Evolutionary conservation across 192 early-diverging fungal genomes (phyloP).

Genomic region (Chytriomyces sp.): DNA sequence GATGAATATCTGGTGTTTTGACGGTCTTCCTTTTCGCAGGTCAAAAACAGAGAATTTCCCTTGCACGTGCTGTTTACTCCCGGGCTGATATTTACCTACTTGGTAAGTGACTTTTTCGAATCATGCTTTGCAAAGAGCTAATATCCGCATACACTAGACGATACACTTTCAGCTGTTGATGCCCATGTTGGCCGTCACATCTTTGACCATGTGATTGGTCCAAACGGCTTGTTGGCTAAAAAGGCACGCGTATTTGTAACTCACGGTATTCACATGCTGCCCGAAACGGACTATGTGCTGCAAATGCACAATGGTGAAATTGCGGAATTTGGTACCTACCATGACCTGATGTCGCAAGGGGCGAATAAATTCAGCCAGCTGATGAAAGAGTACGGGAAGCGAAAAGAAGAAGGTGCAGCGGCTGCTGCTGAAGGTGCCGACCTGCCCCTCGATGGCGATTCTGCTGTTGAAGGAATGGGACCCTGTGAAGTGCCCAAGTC

Average conservation of each 20-base stretch:
- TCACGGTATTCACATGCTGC: constrained; percentile 73
- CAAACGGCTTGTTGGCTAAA: constrained; percentile 77
- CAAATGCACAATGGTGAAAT: constrained; percentile 77
- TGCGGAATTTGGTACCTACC: constrained; percentile 69
- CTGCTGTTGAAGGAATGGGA: background rate
- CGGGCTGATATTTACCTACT: constrained; percentile 87
- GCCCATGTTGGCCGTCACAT: constrained; percentile 79
- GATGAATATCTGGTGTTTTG: background rate
- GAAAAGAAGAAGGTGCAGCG: constrained; percentile 41
- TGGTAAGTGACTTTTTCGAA: constrained; percentile 48
- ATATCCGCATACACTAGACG: constrained; percentile 33
- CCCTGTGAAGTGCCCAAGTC: background rate
- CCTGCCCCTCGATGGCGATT: no score
- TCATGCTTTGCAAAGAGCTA: background rate
- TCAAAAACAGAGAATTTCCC: constrained; percentile 59
- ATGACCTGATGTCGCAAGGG: constrained; percentile 67
- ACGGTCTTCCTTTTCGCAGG: constrained; percentile 22
- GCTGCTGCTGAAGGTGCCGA: constrained; percentile 14
- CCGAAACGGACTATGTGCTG: constrained; percentile 68
- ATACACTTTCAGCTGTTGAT: constrained; percentile 65
- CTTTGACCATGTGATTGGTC: constrained; percentile 88
- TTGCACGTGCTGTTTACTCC: constrained; percentile 86
- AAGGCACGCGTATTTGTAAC: constrained; percentile 79
- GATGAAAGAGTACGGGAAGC: constrained; percentile 74
- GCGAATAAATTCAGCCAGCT: constrained; percentile 65